phyloP scores from a whole-genome alignment of 768 basidiomycete genomes.

The Tylopilus vinaceipallidus region DNA sequence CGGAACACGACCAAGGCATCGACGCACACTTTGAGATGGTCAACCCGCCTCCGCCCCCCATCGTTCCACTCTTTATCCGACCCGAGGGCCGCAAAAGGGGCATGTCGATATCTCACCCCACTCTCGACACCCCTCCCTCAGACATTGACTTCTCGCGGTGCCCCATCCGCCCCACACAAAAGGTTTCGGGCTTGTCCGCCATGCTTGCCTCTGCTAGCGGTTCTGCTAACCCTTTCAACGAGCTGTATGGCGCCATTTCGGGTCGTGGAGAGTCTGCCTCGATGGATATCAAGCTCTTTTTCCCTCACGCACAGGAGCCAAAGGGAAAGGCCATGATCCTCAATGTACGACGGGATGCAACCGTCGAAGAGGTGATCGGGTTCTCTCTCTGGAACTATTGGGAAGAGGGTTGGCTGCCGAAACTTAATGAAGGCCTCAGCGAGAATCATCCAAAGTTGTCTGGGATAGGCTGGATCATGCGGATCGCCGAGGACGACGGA shows the following conservation, averaged over 20 bases:
- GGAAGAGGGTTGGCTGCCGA: constrained; percentile 82
- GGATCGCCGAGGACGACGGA: constrained; percentile 95
- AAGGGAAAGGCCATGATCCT: constrained; percentile 63
- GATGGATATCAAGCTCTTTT: constrained; percentile 72
- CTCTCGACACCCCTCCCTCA: constrained; percentile 12
- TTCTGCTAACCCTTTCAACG: constrained; percentile 79
- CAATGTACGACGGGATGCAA: constrained; percentile 81
- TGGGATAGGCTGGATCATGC: constrained; percentile 86
- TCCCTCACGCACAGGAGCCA: constrained; percentile 73
- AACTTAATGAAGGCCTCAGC: constrained; percentile 63
- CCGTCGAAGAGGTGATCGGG: constrained; percentile 94
- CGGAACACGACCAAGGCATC: constrained; percentile 26
- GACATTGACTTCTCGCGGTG: constrained; percentile 51
- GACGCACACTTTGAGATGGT: constrained; percentile 57
- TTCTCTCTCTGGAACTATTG: constrained; percentile 91
- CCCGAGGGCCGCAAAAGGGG: constrained; percentile 30
- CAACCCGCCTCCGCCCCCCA: constrained; percentile 36
- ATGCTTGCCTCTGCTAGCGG: constrained; percentile 68
- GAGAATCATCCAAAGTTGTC: constrained; percentile 68
- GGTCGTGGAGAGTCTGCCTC: constrained; percentile 68
- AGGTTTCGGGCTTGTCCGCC: constrained; percentile 65
- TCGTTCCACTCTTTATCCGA: constrained; percentile 20
- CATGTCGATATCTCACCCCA: constrained; percentile 27
- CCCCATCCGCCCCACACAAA: constrained; percentile 45
- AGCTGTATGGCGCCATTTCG: constrained; percentile 82